Evolutionary conservation across 2,329 filamentous ascomycete genomes (phyloP).

Genomic region (Talaromyces marneffei): DNA sequence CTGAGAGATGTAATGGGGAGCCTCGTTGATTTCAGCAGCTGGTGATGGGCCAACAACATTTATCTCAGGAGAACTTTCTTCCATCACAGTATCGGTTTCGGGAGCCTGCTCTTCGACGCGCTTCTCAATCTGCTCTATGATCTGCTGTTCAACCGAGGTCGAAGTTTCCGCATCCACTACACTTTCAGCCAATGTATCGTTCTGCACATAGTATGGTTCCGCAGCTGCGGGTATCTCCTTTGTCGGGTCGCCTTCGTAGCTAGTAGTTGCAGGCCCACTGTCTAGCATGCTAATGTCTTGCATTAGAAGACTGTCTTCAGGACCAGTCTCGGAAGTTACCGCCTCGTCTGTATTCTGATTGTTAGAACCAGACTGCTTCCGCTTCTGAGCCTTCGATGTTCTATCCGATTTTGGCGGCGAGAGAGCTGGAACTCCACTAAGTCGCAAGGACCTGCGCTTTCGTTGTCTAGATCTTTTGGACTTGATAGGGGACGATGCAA

Average conservation of each 20-base stretch:
- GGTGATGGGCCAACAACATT: neutral
- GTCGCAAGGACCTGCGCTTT: slow-evolving; percentile 14
- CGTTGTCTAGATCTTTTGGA: slow-evolving; percentile 4
- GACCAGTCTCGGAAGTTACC: neutral
- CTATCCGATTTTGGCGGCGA: neutral
- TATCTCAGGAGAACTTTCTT: neutral
- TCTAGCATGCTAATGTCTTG: neutral
- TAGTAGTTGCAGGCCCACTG: neutral
- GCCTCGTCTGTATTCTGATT: neutral
- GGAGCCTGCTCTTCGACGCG: neutral
- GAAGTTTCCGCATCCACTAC: neutral
- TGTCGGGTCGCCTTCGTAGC: neutral
- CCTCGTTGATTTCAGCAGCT: neutral
- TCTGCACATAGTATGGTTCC: neutral
- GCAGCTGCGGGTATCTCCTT: neutral
- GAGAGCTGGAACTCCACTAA: slow-evolving; percentile 12
- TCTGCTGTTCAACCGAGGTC: neutral
- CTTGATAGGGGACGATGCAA: slow-evolving; percentile 5
- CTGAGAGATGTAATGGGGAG: slow-evolving; percentile 11
- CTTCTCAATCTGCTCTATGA: neutral
- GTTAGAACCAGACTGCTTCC: neutral
- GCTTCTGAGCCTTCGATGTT: neutral
- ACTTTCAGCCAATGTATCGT: neutral
- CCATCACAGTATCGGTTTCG: neutral
- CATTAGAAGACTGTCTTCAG: neutral